Evolutionary conservation across 768 basidiomycete species (phyloP).

Genomic region (Kwoniella dejecticola): DNA sequence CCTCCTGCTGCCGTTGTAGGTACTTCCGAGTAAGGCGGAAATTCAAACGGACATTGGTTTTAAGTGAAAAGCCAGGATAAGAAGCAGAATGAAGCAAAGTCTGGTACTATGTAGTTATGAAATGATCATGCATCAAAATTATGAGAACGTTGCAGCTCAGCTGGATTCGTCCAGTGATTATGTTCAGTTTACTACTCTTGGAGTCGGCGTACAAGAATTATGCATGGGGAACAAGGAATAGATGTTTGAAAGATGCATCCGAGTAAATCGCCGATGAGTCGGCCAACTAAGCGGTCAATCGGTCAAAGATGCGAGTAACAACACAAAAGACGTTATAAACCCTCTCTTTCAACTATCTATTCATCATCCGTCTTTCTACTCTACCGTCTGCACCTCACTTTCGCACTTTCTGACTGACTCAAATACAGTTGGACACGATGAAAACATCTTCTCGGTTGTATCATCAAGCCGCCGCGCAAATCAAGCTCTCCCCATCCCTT

Average conservation of each 20-base stretch:
- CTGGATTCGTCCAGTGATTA: background rate
- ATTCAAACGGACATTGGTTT: background rate
- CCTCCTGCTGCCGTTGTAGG: slow-evolving; percentile 32
- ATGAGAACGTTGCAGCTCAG: too few relatives aligned
- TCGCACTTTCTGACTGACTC: too few relatives aligned
- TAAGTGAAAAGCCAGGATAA: background rate
- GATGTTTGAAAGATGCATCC: too few relatives aligned
- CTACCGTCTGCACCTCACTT: too few relatives aligned
- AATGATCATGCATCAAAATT: background rate
- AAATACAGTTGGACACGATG: too few relatives aligned
- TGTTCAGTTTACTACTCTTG: background rate
- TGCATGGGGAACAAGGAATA: too few relatives aligned
- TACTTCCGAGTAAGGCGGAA: slow-evolving; percentile 23
- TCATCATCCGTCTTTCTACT: too few relatives aligned
- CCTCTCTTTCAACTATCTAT: background rate
- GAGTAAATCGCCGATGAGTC: background rate
- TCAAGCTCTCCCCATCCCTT: slow-evolving; percentile 64
- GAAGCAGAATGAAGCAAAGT: background rate
- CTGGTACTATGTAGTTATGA: background rate
- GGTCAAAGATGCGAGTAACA: too few relatives aligned
- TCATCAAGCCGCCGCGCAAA: background rate
- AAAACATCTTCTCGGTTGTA: background rate
- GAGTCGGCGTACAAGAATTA: too few relatives aligned
- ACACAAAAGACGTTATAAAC: too few relatives aligned
- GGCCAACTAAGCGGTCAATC: background rate